Percentiles rank a stretch among this genome's conserved stretches.
phyloP scores from a whole-genome alignment of 2,329 filamentous ascomycete genomes.

The Ceratocystis alfenasii region DNA sequence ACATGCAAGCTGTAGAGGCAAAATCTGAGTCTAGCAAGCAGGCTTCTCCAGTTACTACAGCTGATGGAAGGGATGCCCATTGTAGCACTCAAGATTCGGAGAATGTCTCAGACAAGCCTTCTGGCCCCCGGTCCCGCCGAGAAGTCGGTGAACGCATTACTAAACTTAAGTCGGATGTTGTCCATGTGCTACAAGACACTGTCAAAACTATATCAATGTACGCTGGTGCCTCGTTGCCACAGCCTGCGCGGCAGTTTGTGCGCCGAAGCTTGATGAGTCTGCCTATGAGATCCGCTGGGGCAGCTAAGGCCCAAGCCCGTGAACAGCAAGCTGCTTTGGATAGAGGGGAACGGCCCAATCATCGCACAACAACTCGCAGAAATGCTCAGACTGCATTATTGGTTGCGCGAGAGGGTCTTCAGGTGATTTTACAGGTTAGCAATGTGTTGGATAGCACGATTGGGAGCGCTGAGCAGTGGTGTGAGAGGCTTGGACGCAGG shows the following conservation, averaged over 20 bases:
- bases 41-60: not conserved
- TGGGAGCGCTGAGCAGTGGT: slow-evolving; percentile 83
- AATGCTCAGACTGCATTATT: slow-evolving; percentile 68
- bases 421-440: slow-evolving; percentile 89
- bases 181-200: slow-evolving; percentile 68
- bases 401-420: slow-evolving; percentile 77
- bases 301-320: slow-evolving; percentile 33
- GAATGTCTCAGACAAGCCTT: not conserved
- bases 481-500: slow-evolving; percentile 55
- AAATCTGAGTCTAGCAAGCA: slow-evolving; percentile 24
- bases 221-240: slow-evolving; percentile 78
- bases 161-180: slow-evolving; percentile 54
- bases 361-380: slow-evolving; percentile 28
- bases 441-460: slow-evolving; percentile 81
- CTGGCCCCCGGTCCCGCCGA: slow-evolving; percentile 18
- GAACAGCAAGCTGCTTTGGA: slow-evolving; percentile 20
- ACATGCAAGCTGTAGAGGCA: slow-evolving; percentile 26
- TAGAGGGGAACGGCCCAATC: slow-evolving; percentile 18
- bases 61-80: not conserved
- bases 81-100: not conserved
- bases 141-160: slow-evolving; percentile 53
- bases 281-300: slow-evolving; percentile 68
- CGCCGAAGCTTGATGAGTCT: slow-evolving; percentile 72
- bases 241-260: slow-evolving; percentile 75
- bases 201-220: slow-evolving; percentile 80